Conservation (phyloP, 1,284 basidiomycete species). For the Mycosarcoma mackinlayi region DNA sequence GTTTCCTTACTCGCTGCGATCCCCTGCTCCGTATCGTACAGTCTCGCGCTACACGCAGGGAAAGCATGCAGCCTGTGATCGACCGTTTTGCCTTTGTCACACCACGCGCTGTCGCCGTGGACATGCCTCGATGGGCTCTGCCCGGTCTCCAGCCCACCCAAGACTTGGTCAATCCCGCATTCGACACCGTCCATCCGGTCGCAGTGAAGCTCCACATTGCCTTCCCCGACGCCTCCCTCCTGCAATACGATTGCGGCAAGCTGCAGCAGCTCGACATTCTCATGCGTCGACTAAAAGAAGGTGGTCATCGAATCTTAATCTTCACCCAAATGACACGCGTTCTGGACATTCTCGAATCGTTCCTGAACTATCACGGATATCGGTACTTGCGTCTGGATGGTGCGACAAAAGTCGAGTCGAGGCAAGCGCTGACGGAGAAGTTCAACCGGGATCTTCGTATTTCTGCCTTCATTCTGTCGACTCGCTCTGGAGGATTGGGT, state of each 20-base stretch:
- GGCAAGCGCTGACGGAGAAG: constrained; percentile 94
- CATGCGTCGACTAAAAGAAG: constrained; percentile 84
- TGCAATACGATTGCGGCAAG: constrained; percentile 97
- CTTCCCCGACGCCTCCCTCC: constrained; percentile 87
- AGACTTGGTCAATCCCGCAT: constrained; percentile 56
- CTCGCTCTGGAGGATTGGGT: constrained; percentile 91
- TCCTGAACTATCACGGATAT: constrained; percentile 91
- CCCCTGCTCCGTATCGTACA: constrained; percentile 69
- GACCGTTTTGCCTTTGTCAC: constrained; percentile 86
- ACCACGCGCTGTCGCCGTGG: constrained; percentile 80
- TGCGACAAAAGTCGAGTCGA: constrained; percentile 92
- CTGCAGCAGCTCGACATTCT: constrained; percentile 84
- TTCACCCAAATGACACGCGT: constrained; percentile 98
- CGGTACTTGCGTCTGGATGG: constrained; percentile 93
- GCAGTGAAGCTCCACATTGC: constrained; percentile 90
- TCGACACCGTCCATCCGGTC: constrained; percentile 75
- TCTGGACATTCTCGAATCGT: constrained; percentile 91
- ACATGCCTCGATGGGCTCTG: constrained; percentile 77
- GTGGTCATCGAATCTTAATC: constrained; percentile 88
- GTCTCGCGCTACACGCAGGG: constrained; percentile 76
- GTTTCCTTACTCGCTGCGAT: constrained; percentile 75
- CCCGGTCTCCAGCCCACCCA: constrained; percentile 68
- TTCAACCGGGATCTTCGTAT: constrained; percentile 92
- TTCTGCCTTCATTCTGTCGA: constrained; percentile 93
- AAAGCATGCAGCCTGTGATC: constrained; percentile 74